Percentiles rank a stretch among this genome's conserved stretches.
Evolutionary conservation across 192 early-diverging fungal genomes (phyloP).

Genomic region (Backusella parvicylindrica): DNA sequence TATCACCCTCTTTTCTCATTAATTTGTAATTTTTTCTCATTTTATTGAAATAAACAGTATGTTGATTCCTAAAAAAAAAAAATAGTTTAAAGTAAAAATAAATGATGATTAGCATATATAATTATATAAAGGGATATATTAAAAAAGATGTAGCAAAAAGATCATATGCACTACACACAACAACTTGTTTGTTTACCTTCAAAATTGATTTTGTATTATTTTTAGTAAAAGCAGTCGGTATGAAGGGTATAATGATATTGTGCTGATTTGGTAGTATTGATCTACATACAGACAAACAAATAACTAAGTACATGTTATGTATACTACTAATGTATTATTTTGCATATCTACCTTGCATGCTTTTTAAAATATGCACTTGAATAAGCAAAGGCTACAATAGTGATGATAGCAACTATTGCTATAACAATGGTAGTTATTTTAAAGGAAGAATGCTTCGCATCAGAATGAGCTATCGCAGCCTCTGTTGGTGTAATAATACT

Average conservation of each 20-base stretch:
- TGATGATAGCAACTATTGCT: neutral
- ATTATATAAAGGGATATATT: neutral
- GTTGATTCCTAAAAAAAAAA: too few species aligned
- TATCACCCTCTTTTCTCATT: too few species aligned
- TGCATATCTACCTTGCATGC: neutral
- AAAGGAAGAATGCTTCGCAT: too few species aligned
- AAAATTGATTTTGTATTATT: neutral
- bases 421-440: neutral
- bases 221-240: neutral
- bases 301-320: too few species aligned
- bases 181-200: neutral
- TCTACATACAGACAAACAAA: neutral
- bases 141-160: neutral
- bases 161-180: neutral
- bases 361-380: neutral
- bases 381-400: neutral
- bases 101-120: too few species aligned
- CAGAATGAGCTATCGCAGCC: too few species aligned
- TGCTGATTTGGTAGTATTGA: neutral
- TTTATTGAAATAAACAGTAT: too few species aligned
- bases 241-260: too few species aligned
- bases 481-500: too few species aligned
- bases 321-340: too few species aligned
- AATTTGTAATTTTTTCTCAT: too few species aligned
- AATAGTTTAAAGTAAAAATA: too few species aligned